Conservation (phyloP, 208 protist genomes). For the Leishmania lainsoni region DNA sequence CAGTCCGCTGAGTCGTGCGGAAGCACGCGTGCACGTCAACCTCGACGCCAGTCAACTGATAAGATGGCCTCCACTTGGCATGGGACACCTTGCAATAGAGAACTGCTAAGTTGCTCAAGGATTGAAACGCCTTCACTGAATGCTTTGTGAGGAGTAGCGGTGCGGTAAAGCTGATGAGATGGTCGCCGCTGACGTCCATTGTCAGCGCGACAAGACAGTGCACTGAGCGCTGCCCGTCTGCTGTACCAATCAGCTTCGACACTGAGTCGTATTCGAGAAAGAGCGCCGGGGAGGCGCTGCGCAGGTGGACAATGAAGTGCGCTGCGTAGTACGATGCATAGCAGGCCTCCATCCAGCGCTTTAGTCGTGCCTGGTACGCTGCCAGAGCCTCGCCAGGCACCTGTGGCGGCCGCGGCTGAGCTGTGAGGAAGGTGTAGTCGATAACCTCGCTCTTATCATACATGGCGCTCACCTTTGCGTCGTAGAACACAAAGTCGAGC, state of each 20-base stretch:
- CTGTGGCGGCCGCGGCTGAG: constrained; percentile 28
- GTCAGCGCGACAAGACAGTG: constrained; percentile 25
- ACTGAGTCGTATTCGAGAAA: constrained; percentile 52
- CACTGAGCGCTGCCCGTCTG: constrained; percentile 20
- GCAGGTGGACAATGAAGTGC: constrained; percentile 31
- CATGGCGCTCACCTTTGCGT: constrained; percentile 4
- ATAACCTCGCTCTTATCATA: constrained; percentile 23
- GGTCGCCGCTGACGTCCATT: constrained; percentile 13
- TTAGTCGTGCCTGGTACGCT: constrained; percentile 27
- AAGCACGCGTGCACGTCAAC: constrained; percentile 33
- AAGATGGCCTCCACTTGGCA: constrained; percentile 11
- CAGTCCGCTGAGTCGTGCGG: constrained; percentile 1
- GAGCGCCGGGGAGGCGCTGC: constrained; percentile 27
- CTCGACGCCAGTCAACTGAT: constrained; percentile 26
- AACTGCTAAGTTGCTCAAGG: constrained; percentile 36
- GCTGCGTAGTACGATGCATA: constrained; percentile 21
- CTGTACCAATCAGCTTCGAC: constrained; percentile 8
- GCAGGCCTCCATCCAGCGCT: constrained; percentile 47
- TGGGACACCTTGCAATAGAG: constrained; percentile 47
- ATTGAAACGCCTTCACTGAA: constrained; percentile 8
- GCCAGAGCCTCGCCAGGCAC: constrained; percentile 19
- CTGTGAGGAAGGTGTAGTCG: constrained; percentile 45
- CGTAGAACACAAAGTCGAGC: constrained; percentile 58
- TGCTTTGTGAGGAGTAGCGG: constrained; percentile 33
- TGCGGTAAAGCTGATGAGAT: constrained; percentile 32